Percentiles rank a stretch among this genome's conserved stretches.
Evolutionary conservation across 495 filamentous ascomycete genomes (phyloP).

Genomic region (Hypoxylon cercidicola): DNA sequence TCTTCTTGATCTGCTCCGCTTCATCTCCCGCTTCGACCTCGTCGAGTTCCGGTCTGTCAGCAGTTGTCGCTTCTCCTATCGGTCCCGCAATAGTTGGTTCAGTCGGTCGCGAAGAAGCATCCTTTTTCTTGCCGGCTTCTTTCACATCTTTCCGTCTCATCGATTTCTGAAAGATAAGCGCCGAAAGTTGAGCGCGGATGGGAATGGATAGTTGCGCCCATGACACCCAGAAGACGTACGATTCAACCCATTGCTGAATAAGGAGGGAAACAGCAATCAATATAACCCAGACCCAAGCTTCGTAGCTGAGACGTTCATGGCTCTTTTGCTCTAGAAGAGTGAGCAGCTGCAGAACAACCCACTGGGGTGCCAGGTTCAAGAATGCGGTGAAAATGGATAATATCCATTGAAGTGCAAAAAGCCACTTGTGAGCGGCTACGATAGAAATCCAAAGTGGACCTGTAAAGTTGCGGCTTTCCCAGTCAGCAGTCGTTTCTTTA

Average conservation of each 20-base stretch:
- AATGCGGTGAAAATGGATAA: slow-evolving; percentile 64
- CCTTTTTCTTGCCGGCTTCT: slow-evolving; percentile 54
- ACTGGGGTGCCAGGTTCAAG: slow-evolving; percentile 74
- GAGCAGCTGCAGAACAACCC: slow-evolving; percentile 73
- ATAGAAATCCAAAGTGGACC: slow-evolving; percentile 72
- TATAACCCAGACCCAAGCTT: slow-evolving; percentile 75
- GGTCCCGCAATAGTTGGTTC: slow-evolving; percentile 40
- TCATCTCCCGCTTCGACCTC: slow-evolving; percentile 63
- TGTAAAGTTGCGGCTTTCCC: slow-evolving; percentile 60
- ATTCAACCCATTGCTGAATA: slow-evolving; percentile 66
- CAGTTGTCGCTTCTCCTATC: slow-evolving; percentile 37
- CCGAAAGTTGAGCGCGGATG: slow-evolving; percentile 74
- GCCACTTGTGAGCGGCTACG: slow-evolving; percentile 62
- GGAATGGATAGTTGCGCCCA: slow-evolving; percentile 72
- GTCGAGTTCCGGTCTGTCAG: slow-evolving; percentile 37
- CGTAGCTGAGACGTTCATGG: slow-evolving; percentile 52
- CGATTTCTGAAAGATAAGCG: slow-evolving; percentile 79
- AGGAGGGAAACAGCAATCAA: slow-evolving; percentile 68
- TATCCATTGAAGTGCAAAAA: slow-evolving; percentile 64
- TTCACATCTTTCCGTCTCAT: slow-evolving; percentile 85
- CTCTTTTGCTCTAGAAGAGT: slow-evolving; percentile 65
- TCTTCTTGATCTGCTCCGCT: slow-evolving; percentile 60
- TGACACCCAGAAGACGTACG: slow-evolving; percentile 72
- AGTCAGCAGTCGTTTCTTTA: slow-evolving; percentile 57
- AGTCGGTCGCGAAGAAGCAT: slow-evolving; percentile 25